These are phyloP conservation scores for Amanita pseudoporphyria DNA, from an alignment of 768 basidiomycete genomes.

Conservation along the genomic window DNA sequence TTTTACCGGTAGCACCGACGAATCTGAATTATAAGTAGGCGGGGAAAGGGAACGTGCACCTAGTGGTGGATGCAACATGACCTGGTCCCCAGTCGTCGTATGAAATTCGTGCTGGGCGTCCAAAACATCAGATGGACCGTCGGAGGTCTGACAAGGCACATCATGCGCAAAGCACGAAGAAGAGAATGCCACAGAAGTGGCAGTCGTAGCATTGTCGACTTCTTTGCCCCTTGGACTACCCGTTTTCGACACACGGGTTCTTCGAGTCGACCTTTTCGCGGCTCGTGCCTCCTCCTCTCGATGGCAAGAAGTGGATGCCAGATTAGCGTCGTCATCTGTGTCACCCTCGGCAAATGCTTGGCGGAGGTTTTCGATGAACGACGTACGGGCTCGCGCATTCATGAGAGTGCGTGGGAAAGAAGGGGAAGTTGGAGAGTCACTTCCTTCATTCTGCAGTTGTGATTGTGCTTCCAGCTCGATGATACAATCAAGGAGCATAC, in stretches of 20 bases:
- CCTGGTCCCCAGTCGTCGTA: neutral
- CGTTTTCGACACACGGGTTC: slow-evolving; percentile 10
- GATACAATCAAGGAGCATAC: slow-evolving; percentile 50
- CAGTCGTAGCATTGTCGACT: neutral
- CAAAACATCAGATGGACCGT: neutral
- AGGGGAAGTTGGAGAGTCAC: slow-evolving; percentile 1
- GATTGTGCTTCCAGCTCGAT: slow-evolving; percentile 44
- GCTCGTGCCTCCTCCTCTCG: slow-evolving; percentile 36
- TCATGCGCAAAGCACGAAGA: slow-evolving; percentile 7
- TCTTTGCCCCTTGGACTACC: slow-evolving; percentile 30
- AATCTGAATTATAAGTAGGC: neutral
- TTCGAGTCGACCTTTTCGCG: slow-evolving; percentile 18
- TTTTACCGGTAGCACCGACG: neutral
- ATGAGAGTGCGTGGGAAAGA: slow-evolving; percentile 39
- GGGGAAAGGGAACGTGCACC: no score
- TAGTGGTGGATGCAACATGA: neutral
- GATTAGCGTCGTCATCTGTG: slow-evolving; percentile 38
- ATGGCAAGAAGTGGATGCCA: slow-evolving; percentile 34
- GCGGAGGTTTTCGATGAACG: slow-evolving; percentile 38
- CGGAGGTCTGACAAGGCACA: neutral
- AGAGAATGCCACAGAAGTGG: slow-evolving; percentile 4
- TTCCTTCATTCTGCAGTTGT: slow-evolving; percentile 12
- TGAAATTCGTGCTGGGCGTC: neutral
- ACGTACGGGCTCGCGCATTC: slow-evolving; percentile 30
- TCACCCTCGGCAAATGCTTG: slow-evolving; percentile 37